Conservation (phyloP, 2,329 filamentous ascomycete genomes). For the Huntiella bhutanensis region DNA sequence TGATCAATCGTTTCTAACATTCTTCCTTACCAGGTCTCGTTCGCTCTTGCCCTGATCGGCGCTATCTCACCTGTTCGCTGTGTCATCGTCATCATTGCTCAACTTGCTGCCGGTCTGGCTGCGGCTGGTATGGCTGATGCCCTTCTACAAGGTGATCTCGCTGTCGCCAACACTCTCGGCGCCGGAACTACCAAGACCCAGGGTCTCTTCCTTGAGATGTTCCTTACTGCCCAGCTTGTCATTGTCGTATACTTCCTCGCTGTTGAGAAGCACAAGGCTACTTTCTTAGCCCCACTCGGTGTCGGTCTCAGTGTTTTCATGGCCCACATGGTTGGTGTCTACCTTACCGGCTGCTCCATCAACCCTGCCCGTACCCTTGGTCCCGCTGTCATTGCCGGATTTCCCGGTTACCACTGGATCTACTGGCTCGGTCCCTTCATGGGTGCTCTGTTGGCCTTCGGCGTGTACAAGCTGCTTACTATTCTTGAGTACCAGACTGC, state of each 20-base stretch:
- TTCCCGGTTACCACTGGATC: slow-evolving; percentile 32
- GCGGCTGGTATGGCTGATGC: slow-evolving; percentile 37
- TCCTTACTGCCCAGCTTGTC: slow-evolving; percentile 43
- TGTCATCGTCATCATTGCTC: slow-evolving; percentile 32
- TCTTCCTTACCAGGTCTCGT: slow-evolving; percentile 25
- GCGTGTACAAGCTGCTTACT: slow-evolving; percentile 31
- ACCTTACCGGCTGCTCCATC: slow-evolving; percentile 29
- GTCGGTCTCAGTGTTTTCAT: slow-evolving; percentile 56
- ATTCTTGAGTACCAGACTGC: slow-evolving; percentile 30
- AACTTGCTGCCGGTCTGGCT: slow-evolving; percentile 39
- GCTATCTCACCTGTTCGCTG: slow-evolving; percentile 34
- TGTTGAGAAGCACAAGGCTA: slow-evolving; percentile 54
- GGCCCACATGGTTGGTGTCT: slow-evolving; percentile 25
- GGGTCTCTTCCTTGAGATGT: slow-evolving; percentile 48
- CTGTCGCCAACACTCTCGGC: slow-evolving; percentile 36
- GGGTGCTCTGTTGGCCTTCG: slow-evolving; percentile 29
- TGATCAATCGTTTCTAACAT: background rate
- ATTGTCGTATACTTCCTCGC: slow-evolving; percentile 51
- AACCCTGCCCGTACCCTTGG: slow-evolving; percentile 34
- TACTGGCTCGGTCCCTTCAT: slow-evolving; percentile 35
- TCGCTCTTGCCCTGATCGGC: slow-evolving; percentile 40
- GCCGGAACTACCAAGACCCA: slow-evolving; percentile 31
- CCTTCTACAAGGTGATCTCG: slow-evolving; percentile 37
- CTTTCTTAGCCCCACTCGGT: slow-evolving; percentile 50
- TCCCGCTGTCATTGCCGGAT: slow-evolving; percentile 25